Evolutionary conservation across 2,329 filamentous ascomycete species (phyloP).

Genomic region (Tolypocladium paradoxum): DNA sequence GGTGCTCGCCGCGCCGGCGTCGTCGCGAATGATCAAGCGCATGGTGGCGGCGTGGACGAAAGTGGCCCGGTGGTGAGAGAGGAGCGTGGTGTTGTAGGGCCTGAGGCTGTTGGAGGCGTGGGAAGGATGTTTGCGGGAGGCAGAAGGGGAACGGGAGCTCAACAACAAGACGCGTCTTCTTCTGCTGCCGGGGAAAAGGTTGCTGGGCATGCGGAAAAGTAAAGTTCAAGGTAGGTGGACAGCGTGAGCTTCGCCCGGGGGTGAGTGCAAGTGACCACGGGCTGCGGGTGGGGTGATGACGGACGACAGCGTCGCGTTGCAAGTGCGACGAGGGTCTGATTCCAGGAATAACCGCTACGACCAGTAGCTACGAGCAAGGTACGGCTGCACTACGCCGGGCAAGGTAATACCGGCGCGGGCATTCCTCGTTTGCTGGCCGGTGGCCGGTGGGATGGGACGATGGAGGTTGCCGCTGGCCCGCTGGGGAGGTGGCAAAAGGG

Average conservation of each 20-base stretch:
- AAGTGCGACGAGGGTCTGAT: not conserved
- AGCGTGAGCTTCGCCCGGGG: not conserved
- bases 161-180: not conserved
- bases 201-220: too few relatives aligned
- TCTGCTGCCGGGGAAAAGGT: not conserved
- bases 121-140: not conserved
- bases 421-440: too few relatives aligned
- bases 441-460: not conserved
- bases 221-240: too few relatives aligned
- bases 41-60: conserved; percentile 32
- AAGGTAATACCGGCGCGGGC: too few relatives aligned
- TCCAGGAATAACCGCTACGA: not conserved
- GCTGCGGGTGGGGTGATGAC: not conserved
- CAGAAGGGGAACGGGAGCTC: not conserved
- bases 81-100: not conserved
- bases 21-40: conserved; percentile 75
- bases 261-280: not conserved
- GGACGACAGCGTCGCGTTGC: not conserved
- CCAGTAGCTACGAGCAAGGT: too few relatives aligned
- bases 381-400: too few relatives aligned
- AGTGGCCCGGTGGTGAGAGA: conserved; percentile 8
- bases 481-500: not conserved
- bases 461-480: not conserved
- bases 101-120: not conserved
- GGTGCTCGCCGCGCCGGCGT: conserved; percentile 54